Conservation (phyloP, 805 yeast genomes). For the Metschnikowia orientalis region DNA sequence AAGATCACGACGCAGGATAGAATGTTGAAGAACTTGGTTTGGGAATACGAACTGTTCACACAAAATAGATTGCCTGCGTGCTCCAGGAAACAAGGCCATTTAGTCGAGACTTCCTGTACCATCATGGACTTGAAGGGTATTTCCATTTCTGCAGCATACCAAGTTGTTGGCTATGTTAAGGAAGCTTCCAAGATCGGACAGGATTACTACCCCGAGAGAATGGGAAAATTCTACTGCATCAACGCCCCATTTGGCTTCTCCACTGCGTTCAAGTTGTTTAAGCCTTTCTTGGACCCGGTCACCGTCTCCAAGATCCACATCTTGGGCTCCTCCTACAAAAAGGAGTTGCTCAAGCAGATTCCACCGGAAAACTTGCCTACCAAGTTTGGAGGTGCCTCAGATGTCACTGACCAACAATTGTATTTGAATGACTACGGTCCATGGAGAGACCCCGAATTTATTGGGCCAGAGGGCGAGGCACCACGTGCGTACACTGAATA, state of each 20-base stretch:
- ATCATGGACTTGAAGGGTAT: slow-evolving; percentile 94
- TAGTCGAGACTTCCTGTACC: slow-evolving; percentile 95
- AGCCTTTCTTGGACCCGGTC: slow-evolving; percentile 94
- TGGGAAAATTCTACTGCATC: slow-evolving; percentile 95
- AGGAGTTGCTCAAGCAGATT: slow-evolving; percentile 84
- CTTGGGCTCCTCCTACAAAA: slow-evolving; percentile 70
- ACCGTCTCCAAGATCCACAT: slow-evolving; percentile 94
- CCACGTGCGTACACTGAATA: slow-evolving; percentile 41
- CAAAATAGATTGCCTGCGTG: slow-evolving; percentile 88
- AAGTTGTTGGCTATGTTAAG: slow-evolving; percentile 80
- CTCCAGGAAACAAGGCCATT: slow-evolving; percentile 70
- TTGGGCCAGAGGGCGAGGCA: slow-evolving; percentile 95
- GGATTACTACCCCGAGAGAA: slow-evolving; percentile 96
- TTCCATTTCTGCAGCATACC: slow-evolving; percentile 75
- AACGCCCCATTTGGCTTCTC: slow-evolving; percentile 98
- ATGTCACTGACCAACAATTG: slow-evolving; percentile 71
- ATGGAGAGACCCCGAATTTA: slow-evolving; percentile 85
- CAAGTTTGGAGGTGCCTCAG: slow-evolving; percentile 83
- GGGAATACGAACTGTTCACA: slow-evolving; percentile 95
- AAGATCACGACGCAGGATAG: slow-evolving; percentile 92
- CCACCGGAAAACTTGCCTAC: slow-evolving; percentile 89
- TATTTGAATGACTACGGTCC: slow-evolving; percentile 92
- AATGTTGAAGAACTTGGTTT: slow-evolving; percentile 90
- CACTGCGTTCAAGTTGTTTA: slow-evolving; percentile 85
- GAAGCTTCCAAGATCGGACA: slow-evolving; percentile 95